These are phyloP conservation scores for Tolypocladium paradoxum DNA, from an alignment of 2,329 filamentous ascomycete species.

Conservation along the genomic window DNA sequence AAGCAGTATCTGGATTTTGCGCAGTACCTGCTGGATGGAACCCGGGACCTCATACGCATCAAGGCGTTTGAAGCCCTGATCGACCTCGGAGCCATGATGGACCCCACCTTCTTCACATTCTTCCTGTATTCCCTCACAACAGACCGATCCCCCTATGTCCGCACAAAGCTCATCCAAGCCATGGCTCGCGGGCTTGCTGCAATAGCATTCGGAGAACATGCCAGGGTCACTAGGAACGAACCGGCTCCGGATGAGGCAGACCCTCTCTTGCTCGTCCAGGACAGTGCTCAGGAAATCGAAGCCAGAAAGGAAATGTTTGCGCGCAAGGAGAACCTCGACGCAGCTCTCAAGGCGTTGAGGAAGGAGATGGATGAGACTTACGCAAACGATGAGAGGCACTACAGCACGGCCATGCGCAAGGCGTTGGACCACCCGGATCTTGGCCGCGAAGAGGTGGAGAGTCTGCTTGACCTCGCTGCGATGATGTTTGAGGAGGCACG, in stretches of 20 bases:
- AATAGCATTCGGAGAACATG: slow-evolving; percentile 52
- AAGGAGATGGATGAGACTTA: slow-evolving; percentile 34
- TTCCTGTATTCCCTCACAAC: slow-evolving; percentile 48
- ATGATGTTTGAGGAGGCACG: slow-evolving; percentile 36
- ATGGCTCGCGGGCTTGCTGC: slow-evolving; percentile 50
- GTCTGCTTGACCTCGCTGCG: slow-evolving; percentile 30
- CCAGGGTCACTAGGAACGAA: slow-evolving; percentile 31
- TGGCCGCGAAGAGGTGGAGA: slow-evolving; percentile 30
- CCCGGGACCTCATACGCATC: slow-evolving; percentile 50
- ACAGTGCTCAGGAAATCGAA: slow-evolving; percentile 38
- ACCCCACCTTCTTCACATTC: slow-evolving; percentile 43
- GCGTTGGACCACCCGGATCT: slow-evolving; percentile 28
- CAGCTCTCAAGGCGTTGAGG: slow-evolving; percentile 35
- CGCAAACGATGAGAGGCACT: slow-evolving; percentile 23
- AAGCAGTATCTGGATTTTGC: slow-evolving; percentile 44
- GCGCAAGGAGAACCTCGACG: slow-evolving; percentile 51
- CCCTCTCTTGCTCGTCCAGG: slow-evolving; percentile 30
- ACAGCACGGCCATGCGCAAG: slow-evolving; percentile 31
- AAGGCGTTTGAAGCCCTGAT: slow-evolving; percentile 55
- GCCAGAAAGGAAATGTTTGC: slow-evolving; percentile 53
- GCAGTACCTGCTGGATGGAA: slow-evolving; percentile 55
- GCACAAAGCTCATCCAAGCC: slow-evolving; percentile 47
- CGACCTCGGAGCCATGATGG: slow-evolving; percentile 50
- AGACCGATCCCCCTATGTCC: slow-evolving; percentile 53
- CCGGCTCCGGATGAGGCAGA: slow-evolving; percentile 24